Evolutionary conservation across 441 rosid species (phyloP), one percentile per base, ranked within the genome.

Genomic region (Adansonia gregorii): DNA sequence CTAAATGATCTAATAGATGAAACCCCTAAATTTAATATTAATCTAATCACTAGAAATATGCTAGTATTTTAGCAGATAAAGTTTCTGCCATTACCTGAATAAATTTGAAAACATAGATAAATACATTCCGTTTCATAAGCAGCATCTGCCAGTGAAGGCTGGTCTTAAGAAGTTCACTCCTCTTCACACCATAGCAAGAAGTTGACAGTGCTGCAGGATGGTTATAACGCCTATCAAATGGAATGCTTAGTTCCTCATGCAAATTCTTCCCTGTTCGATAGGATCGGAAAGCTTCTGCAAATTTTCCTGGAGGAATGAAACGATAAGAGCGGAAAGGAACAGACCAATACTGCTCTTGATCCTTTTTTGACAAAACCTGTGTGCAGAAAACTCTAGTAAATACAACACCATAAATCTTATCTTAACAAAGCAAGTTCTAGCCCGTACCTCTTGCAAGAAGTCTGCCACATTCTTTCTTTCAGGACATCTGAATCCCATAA

Each of bases 321-420:
- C 90, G 87, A 74, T 92, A 94, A 51, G 98, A 93, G 56, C 86
- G 79, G 82, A 87, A 90, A 45, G 91, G 88, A 73, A 78, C 89
- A 77, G 93, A 92, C 99, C 98, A 95, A 72, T 95, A 95, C 86
- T 95, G 99, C 88, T 93, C 87, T 82, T 95, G 99, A 81, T 94
- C 99, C 80, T 95, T 95, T 83, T 86, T 90, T 12, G 99, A 95
- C 17, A 87, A 87, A 68, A 95, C 97, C 99, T 95, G 87, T 56
- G 58, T 20, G 79, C 56, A 64, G 78, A 71, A 51, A 5, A 43
- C 61, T 79, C 68, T 49, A 77, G 75, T 66, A 70, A 72, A 20
- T 19, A 39, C 19, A 20, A 8, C 24, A 66, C 27, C 48, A 43
- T 51, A 41, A 8, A 76, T 45, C 4, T 56, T 15, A 67, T 64